Evolutionary conservation across 345 rosid genomes (phyloP), one percentile per base, ranked within the genome.

Genomic region (Arabis hirsuta): DNA sequence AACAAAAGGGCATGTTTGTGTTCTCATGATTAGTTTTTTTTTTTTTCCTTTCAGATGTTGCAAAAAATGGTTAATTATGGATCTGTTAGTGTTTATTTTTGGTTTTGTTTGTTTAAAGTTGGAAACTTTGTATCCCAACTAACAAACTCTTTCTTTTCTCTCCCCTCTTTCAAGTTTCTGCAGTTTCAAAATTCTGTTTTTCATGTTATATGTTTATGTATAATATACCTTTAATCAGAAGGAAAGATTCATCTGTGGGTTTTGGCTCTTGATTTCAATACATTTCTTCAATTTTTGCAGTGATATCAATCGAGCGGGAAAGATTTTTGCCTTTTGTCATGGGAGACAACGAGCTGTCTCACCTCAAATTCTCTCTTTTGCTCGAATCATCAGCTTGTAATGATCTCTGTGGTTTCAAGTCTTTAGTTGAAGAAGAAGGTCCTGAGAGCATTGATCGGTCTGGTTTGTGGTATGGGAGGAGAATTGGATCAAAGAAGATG

Each of bases 391-490:
- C 97, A 14, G 95, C 98, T 41, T 79, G 84, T 5, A 81, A 89
- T 76, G 96, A 94, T 81, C 79, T 91, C 8, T 62, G 51, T 34
- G 88, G 87, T 12, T 89, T 94, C 11, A 86, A 76, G 79, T 77
- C 67, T 63, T 81, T 81, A 14, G 63, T 87, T 19, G 91, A 87
- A 66, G 83, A 79, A 62, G 84, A 83, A 5, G 91, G 87, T 51
- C 76, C 46, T 5, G 81, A 79, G 73, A 55, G 4, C 32, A 74
- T 94, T 22, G 86, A 91, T 67, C 80, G 83, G 69, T 73, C 80
- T 0, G 81, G 90, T 39, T 75, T 85, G 34, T 94, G 98, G 98
- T 94, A 91, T 63, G 96, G 92, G 16, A 69, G 91, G 73, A 78
- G 82, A 55, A 76, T 81, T 2, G 96, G 92, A 13, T 77, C 88